phyloP scores from a whole-genome alignment of 139 green algal genomes.

The Diplosphaera chodatii region DNA sequence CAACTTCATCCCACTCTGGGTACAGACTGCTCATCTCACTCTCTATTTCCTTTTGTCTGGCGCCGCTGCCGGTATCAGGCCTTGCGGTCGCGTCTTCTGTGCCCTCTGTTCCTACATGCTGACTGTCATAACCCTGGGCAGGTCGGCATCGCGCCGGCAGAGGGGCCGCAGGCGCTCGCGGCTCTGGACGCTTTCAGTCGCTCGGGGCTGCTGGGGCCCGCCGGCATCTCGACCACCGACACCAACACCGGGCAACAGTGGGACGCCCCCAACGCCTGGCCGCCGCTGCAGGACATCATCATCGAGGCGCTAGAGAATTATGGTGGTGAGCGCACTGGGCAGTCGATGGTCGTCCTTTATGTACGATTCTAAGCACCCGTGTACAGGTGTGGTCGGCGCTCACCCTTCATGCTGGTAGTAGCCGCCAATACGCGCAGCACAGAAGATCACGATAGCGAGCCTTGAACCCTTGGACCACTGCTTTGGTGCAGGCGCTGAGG shows the following conservation, averaged over 20 bases:
- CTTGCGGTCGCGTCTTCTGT: no score
- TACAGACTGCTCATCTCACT: slow-evolving; percentile 3
- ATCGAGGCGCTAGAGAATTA: slow-evolving; percentile 28
- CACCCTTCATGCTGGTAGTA: no score
- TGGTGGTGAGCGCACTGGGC: not conserved
- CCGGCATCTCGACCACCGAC: slow-evolving; percentile 63
- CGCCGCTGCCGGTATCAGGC: no score
- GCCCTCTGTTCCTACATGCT: no score
- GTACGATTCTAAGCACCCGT: not conserved
- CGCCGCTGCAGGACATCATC: slow-evolving; percentile 80
- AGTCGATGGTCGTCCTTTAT: not conserved
- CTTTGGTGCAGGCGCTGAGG: slow-evolving; percentile 9
- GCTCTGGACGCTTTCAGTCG: slow-evolving; percentile 17
- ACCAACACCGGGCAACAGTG: slow-evolving; percentile 79
- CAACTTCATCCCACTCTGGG: slow-evolving; percentile 86
- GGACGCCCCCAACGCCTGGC: slow-evolving; percentile 93
- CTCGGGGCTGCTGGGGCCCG: slow-evolving; percentile 28
- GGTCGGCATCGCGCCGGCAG: not conserved
- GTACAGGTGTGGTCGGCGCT: no score
- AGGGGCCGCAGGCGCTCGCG: slow-evolving; percentile 6
- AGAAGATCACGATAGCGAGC: no score
- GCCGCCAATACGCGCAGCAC: no score
- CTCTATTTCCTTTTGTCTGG: no score
- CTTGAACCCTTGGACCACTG: no score
- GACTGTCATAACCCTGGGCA: not conserved